Evolutionary conservation across 1,284 basidiomycete genomes (phyloP).

Genomic region (Sanghuangporus weigelae): DNA sequence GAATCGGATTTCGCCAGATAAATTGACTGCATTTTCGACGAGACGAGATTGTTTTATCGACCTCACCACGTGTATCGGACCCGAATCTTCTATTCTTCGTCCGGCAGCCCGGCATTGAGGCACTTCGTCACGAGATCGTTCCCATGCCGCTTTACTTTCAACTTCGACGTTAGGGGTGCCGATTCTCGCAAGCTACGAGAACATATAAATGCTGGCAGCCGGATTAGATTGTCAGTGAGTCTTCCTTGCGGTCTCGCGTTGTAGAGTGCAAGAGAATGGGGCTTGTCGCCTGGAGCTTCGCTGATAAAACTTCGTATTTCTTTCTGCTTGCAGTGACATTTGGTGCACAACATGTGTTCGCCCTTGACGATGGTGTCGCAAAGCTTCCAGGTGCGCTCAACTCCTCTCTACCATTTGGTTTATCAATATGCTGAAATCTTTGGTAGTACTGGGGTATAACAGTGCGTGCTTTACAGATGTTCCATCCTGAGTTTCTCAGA

Average conservation of each 20-base stretch:
- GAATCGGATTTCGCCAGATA: too few relatives aligned
- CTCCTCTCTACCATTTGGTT: background rate
- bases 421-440: background rate
- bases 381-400: conserved; percentile 14
- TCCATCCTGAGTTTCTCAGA: background rate
- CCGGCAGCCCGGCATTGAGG: background rate
- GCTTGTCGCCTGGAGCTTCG: too few relatives aligned
- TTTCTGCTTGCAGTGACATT: background rate
- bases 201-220: too few relatives aligned
- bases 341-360: background rate
- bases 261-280: too few relatives aligned
- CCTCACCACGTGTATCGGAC: background rate
- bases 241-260: too few relatives aligned
- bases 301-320: background rate
- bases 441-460: conserved; percentile 30
- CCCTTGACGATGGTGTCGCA: conserved; percentile 21
- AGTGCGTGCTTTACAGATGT: conserved; percentile 23
- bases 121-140: background rate
- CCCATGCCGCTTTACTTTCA: background rate
- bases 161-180: too few relatives aligned
- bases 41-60: too few relatives aligned
- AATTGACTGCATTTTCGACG: too few relatives aligned
- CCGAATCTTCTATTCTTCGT: background rate
- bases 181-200: too few relatives aligned
- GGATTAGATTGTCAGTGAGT: too few relatives aligned